Evolutionary conservation across 2,329 filamentous ascomycete species (phyloP), one percentile per base, ranked within the genome.

Genomic region (Elsinoe fawcettii): DNA sequence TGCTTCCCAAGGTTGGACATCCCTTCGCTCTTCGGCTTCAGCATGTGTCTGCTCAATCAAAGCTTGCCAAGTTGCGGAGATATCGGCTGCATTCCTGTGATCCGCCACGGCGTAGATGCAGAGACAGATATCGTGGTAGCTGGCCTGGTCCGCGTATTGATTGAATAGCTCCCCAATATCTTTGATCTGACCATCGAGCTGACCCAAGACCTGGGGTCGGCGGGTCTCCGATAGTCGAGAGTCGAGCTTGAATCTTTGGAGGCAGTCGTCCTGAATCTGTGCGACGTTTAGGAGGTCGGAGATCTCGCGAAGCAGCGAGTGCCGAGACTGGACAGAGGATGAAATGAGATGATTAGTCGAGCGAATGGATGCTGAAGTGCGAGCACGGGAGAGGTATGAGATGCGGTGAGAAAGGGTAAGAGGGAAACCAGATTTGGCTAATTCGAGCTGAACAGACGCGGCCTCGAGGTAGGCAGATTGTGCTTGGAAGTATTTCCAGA

Each of bases 401-500:
- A 99, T 93, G 41, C 93, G 84, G 60, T 87, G 85, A 67, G 90
- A 88, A 63, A 99, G 82, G n/a, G 82, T 76, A 32, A 99, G 80
- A 2, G 77, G 67, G 63, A 97, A 93, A 23, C 84, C 80, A n/a
- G 89, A 93, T 68, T 88, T 84, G 0, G 91, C 91, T 30, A 99
- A 81, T 55, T 87, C 78, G 58, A 86, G 80, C 69, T 99, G 92
- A 2, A 96, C 92, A 60, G 85, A 80, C 3, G 93, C 93, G 9
- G 93, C 93, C 57, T 93, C 84, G 61, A 90, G 89, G 73, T 88
- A 97, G 59, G 86, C 81, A 63, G 86, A 83, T 39, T 89, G 85
- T 69, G 92, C 89, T 3, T 88, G 88, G 70, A 93, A 93, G 74
- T 95, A 99, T 58, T 85, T 84, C 82, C 92, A 99, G 4, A 99